A percentile compares a stretch with the other conserved stretches of the same genome.
phyloP scores from a whole-genome alignment of 257 asterid genomes.

The Capsicum pubescens region DNA sequence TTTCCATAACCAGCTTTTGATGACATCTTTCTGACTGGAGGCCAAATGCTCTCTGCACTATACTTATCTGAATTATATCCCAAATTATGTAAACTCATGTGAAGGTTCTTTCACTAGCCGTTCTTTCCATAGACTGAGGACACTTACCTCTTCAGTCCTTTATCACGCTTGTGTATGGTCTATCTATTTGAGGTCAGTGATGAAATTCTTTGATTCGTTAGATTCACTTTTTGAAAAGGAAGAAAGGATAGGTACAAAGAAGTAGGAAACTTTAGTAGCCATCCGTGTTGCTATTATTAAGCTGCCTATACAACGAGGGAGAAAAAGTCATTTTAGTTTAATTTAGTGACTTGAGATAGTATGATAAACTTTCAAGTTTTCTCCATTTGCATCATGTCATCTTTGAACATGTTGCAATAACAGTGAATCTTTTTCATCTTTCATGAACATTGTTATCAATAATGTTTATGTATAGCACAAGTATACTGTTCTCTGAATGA shows the following conservation, averaged over 20 bases:
- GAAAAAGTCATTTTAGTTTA: not conserved
- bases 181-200: not conserved
- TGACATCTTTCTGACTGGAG: not conserved
- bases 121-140: not conserved
- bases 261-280: not conserved
- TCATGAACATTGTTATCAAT: not conserved
- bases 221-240: not conserved
- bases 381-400: conserved; percentile 1
- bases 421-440: conserved; percentile 1
- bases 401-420: not conserved
- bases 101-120: conserved; percentile 2
- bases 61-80: not conserved
- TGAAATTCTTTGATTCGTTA: not conserved
- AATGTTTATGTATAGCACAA: not conserved
- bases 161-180: not conserved
- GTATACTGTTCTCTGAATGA: not conserved
- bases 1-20: not conserved
- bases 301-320: not conserved
- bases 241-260: not conserved
- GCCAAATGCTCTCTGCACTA: not conserved
- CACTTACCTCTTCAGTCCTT: not conserved
- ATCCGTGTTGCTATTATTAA: not conserved
- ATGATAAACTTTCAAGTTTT: not conserved
- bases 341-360: not conserved
- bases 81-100: not conserved